Conservation (phyloP, 495 filamentous ascomycete species). For the Podospora pseudoanserina region DNA sequence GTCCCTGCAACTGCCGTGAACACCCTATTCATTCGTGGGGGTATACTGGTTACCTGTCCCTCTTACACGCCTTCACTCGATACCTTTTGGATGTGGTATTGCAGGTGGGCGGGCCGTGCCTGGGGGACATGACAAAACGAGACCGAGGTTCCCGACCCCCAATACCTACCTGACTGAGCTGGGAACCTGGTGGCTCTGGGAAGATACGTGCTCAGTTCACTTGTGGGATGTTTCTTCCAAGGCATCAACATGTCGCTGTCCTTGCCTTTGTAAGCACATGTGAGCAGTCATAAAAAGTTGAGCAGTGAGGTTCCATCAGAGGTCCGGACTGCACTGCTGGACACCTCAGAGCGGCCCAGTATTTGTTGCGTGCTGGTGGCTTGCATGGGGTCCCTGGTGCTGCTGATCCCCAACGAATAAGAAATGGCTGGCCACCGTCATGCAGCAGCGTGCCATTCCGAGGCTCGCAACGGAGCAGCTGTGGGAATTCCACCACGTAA, state of each 20-base stretch:
- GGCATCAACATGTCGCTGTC: neutral
- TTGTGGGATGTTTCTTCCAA: neutral
- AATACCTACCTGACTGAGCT: too few relatives aligned
- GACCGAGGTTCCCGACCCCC: too few relatives aligned
- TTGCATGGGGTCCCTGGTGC: neutral
- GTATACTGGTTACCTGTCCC: too few relatives aligned
- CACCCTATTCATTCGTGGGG: too few relatives aligned
- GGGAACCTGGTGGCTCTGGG: neutral
- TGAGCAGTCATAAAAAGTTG: neutral
- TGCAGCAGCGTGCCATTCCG: neutral
- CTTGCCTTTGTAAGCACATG: neutral
- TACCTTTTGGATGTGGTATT: neutral
- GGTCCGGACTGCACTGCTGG: neutral
- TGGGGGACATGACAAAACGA: neutral
- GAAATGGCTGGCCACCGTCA: neutral
- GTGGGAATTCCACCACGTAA: too few relatives aligned
- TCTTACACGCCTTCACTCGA: too few relatives aligned
- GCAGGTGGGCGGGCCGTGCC: neutral
- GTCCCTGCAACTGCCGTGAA: too few relatives aligned
- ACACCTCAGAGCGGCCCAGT: conserved; percentile 30
- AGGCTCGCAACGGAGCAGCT: too few relatives aligned
- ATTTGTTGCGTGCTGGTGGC: neutral
- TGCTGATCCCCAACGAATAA: neutral
- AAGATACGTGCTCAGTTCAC: neutral
- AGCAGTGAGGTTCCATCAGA: neutral